phyloP scores from a whole-genome alignment of 768 basidiomycete species.

The Xerocomellus amylosporus region DNA sequence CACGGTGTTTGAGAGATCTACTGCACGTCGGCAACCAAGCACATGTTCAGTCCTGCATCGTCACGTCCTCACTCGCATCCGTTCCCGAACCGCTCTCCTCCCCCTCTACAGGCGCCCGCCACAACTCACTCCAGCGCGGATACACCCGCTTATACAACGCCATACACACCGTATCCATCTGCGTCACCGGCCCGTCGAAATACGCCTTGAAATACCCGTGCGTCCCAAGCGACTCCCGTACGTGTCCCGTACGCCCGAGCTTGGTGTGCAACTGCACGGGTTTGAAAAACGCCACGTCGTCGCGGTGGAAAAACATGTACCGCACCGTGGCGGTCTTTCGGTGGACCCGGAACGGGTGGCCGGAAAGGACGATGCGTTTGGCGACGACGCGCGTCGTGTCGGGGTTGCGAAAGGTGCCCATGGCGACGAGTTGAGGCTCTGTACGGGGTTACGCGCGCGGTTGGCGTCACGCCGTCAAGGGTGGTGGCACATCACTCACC shows the following conservation, averaged over 20 bases:
- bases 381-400: slow-evolving; percentile 90
- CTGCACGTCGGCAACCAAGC: neutral
- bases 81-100: neutral
- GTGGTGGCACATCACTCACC: slow-evolving; percentile 39
- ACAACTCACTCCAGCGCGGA: slow-evolving; percentile 77
- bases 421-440: slow-evolving; percentile 86
- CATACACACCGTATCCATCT: slow-evolving; percentile 98
- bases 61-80: slow-evolving; percentile 18
- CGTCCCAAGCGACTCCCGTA: slow-evolving; percentile 88
- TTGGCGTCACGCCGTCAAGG: neutral
- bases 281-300: slow-evolving; percentile 90
- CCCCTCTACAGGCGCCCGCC: slow-evolving; percentile 29
- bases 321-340: slow-evolving; percentile 96
- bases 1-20: neutral
- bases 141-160: slow-evolving; percentile 92
- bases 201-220: slow-evolving; percentile 98
- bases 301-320: slow-evolving; percentile 98
- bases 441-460: neutral
- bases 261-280: slow-evolving; percentile 93
- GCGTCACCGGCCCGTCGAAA: slow-evolving; percentile 88
- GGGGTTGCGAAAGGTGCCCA: slow-evolving; percentile 81
- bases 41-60: slow-evolving; percentile 23
- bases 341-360: slow-evolving; percentile 96
- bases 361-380: slow-evolving; percentile 93
- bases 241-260: slow-evolving; percentile 84